Base-by-base conservation (phyloP, 2,329 filamentous ascomycete genomes). In the Ophiostoma perfectum region DNA sequence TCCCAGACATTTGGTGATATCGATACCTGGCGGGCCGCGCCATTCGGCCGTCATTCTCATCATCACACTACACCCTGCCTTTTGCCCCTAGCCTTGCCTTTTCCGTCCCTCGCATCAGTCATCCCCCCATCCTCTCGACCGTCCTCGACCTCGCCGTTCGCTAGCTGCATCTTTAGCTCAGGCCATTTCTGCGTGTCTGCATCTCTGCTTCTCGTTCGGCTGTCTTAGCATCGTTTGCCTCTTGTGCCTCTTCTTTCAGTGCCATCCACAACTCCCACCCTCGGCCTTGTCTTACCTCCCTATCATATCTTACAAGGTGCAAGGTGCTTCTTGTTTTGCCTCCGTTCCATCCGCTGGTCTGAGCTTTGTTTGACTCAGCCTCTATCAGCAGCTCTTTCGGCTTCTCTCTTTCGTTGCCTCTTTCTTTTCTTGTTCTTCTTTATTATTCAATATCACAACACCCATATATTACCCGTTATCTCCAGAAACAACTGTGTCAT, bases 31-130 rank as follows among this genome's bases (percentile, higher is more conserved):
- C 58, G 58, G 52, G 65, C 68, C 65, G 68, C 65, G 68, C 68
- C 67, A 69, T 69, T 64, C 16, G 67, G 45, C 64, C 64, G 65
- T 66, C 55, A 64, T 66, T 66, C 65, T 69, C 67, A 64, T 63
- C 67, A 66, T 69, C 67, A 47, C 58, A 44, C 41, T 52, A 65
- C 45, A 47, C 47, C 44, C 6, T 64, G 60, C 14, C 16, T 11
- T 64, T 66, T 5, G 42, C 67, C 27, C 42, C 66, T 49, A 63
- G 39, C 60, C 38, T 63, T 63, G 7, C 52, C 52, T 11, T 38
- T 27, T 63, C 39, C 38, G 16, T 9, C n/a, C 14, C 9, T n/a
- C 42, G 58, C 58, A 63, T 63, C 39, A 39, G 38, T 42, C 58
- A 39, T n/a, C 36, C 16, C 38, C 38, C 36, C 45, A 12, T 11